Evolutionary conservation across 83 land plant genomes (phyloP), one percentile per base, ranked within the genome.

Genomic region (Picea abies): DNA sequence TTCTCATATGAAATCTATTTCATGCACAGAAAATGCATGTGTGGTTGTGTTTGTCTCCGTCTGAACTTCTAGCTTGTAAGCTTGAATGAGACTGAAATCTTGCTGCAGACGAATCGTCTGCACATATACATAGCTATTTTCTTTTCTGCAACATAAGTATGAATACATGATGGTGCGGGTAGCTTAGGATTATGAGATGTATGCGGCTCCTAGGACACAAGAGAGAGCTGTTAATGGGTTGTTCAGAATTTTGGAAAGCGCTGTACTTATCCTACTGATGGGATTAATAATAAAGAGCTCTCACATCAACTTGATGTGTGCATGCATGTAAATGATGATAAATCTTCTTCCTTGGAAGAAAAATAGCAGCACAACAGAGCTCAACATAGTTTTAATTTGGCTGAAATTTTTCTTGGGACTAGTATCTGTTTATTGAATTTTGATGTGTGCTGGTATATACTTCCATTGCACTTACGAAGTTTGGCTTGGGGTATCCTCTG

Each of bases 251-350:
- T 37, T 52, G 78, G 41, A 75, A 75, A 44, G 60, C 23, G 11
- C 1, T 75, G 49, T 47, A 75, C 23, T 56, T 47, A 47, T 73
- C 78, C 16, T 75, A 75, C 78, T n/a, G 23, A 3, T 39, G 23
- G 60, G 14, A 75, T 44, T 22, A 47, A 75, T 75, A 75, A 75
- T 52, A 75, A 49, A 75, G 23, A 44, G 78, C 78, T 75, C 78
- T 2, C 76, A 22, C 60, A 47, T 75, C 60, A n/a, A 25, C 60
- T 22, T 75, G 16, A 47, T 73, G 77, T 73, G 78, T 47, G 20
- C 23, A 39, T 44, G 39, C 44, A 20, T 75, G 78, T 75, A 75
- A 75, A 75, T 47, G 58, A 22, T 22, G 49, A 73, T 10, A 16
- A 23, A 2, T 75, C 78, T 47, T 75, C 78, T 49, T 4, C 60